Conservation (phyloP, 148 eudicot species). For the Camellia sinensis region DNA sequence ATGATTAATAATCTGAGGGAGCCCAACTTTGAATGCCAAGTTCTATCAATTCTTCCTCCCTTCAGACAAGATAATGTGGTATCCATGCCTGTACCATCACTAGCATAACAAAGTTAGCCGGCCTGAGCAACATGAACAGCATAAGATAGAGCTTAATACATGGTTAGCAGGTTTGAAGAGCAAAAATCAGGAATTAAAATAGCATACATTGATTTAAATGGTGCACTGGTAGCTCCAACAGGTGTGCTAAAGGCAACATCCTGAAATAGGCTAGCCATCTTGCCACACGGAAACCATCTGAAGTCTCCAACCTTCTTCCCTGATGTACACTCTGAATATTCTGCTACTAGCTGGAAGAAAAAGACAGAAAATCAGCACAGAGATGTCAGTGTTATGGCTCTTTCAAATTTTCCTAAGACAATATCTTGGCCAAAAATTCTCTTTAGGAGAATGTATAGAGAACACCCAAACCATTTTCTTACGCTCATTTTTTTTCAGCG, state of each 20-base stretch:
- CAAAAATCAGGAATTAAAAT: conserved; percentile 10
- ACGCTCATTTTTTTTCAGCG: too few relatives aligned
- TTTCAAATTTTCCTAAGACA: background rate
- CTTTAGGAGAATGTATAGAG: background rate
- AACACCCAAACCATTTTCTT: background rate
- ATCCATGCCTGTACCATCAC: conserved; percentile 67
- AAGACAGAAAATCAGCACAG: background rate
- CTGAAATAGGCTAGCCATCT: conserved; percentile 99
- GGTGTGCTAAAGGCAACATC: conserved; percentile 94
- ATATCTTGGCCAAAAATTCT: background rate
- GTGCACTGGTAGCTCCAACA: conserved; percentile 87
- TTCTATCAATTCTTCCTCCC: conserved; percentile 63
- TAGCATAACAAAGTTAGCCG: conserved; percentile 12
- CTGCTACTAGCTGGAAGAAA: conserved; percentile 77
- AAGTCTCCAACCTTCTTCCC: conserved; percentile 98
- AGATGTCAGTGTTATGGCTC: background rate
- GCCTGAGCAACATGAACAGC: background rate
- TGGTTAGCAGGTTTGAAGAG: background rate
- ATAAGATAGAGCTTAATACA: background rate
- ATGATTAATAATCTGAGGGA: background rate
- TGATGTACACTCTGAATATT: conserved; percentile 94
- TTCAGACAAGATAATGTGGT: conserved; percentile 79
- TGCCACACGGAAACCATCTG: conserved; percentile 99
- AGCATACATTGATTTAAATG: conserved; percentile 89
- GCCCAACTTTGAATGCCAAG: background rate